phyloP scores from a whole-genome alignment of 768 basidiomycete genomes.

The Jaapia argillacea region DNA sequence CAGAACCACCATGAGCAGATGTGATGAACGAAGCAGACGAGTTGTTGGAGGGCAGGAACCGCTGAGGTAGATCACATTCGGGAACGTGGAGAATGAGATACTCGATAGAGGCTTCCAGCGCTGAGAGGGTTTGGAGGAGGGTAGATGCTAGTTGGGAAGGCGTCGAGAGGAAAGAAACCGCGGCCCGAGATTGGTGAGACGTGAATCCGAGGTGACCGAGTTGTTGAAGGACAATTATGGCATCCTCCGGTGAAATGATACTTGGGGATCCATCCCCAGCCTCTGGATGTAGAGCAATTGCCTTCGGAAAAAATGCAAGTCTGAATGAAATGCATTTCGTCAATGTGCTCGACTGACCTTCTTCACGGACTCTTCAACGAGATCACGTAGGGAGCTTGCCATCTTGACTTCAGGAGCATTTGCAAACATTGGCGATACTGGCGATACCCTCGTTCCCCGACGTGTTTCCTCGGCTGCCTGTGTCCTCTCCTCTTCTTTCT shows the following conservation, averaged over 20 bases:
- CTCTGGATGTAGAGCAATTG: slow-evolving; percentile 40
- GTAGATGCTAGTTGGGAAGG: slow-evolving; percentile 51
- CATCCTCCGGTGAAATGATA: slow-evolving; percentile 32
- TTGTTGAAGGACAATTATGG: slow-evolving; percentile 36
- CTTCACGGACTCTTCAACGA: slow-evolving; percentile 75
- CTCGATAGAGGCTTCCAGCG: slow-evolving; percentile 74
- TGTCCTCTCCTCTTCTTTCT: slow-evolving; percentile 39
- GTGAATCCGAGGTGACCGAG: slow-evolving; percentile 63
- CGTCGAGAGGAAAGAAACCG: slow-evolving; percentile 44
- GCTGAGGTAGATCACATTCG: slow-evolving; percentile 77
- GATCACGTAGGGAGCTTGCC: slow-evolving; percentile 63
- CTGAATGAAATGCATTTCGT: slow-evolving; percentile 1
- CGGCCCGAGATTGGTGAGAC: slow-evolving; percentile 37
- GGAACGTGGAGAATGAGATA: slow-evolving; percentile 77
- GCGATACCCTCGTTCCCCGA: slow-evolving; percentile 9
- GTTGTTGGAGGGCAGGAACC: slow-evolving; percentile 55
- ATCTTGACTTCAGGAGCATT: slow-evolving; percentile 73
- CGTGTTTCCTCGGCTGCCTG: slow-evolving; percentile 47
- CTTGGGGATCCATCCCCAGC: slow-evolving; percentile 23
- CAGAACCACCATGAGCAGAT: slow-evolving; percentile 49
- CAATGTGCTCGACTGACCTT: slow-evolving; percentile 33
- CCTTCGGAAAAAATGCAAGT: slow-evolving; percentile 32
- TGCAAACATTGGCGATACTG: slow-evolving; percentile 27
- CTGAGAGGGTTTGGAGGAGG: slow-evolving; percentile 46
- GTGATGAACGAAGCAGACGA: slow-evolving; percentile 64